Conservation (phyloP, 2,329 filamentous ascomycete genomes). For the Penicillium sp. region DNA sequence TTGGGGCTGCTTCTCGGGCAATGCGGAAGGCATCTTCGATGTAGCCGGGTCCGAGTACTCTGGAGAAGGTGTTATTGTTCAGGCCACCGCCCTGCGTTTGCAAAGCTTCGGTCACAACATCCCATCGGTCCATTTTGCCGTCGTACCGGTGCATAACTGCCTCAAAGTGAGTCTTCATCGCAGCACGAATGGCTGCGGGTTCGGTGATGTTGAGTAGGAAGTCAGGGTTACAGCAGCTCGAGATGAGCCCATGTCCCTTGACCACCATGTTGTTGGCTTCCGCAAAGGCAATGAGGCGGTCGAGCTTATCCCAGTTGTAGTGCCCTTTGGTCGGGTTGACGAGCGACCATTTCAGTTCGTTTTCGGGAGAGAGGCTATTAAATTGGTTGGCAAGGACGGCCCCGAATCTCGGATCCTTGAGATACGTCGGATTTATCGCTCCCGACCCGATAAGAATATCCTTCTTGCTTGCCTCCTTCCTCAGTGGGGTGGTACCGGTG, state of each 20-base stretch:
- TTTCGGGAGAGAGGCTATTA: slow-evolving; percentile 13
- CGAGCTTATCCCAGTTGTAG: slow-evolving; percentile 12
- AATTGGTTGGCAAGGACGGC: slow-evolving; percentile 10
- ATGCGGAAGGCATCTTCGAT: slow-evolving; percentile 9
- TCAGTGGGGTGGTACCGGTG: neutral
- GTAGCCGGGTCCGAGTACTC: slow-evolving; percentile 7
- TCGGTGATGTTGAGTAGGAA: slow-evolving; percentile 12
- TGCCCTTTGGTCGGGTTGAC: slow-evolving; percentile 9
- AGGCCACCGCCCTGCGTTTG: slow-evolving; percentile 4
- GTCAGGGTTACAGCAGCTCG: slow-evolving; percentile 14
- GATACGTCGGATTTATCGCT: neutral
- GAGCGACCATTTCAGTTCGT: slow-evolving; percentile 13
- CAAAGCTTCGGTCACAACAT: slow-evolving; percentile 11
- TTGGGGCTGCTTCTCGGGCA: slow-evolving; percentile 6
- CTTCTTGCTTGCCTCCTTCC: neutral
- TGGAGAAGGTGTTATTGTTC: slow-evolving; percentile 2
- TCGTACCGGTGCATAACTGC: slow-evolving; percentile 13
- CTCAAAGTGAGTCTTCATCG: slow-evolving; percentile 9
- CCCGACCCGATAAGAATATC: neutral
- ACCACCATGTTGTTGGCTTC: slow-evolving; percentile 9
- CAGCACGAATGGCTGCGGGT: slow-evolving; percentile 4
- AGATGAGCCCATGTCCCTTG: slow-evolving; percentile 14
- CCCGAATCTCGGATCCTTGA: slow-evolving; percentile 3
- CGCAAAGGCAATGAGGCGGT: slow-evolving; percentile 8
- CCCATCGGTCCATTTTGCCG: slow-evolving; percentile 10